Base-by-base conservation (phyloP, 257 asterid species). In the Salvia splendens region DNA sequence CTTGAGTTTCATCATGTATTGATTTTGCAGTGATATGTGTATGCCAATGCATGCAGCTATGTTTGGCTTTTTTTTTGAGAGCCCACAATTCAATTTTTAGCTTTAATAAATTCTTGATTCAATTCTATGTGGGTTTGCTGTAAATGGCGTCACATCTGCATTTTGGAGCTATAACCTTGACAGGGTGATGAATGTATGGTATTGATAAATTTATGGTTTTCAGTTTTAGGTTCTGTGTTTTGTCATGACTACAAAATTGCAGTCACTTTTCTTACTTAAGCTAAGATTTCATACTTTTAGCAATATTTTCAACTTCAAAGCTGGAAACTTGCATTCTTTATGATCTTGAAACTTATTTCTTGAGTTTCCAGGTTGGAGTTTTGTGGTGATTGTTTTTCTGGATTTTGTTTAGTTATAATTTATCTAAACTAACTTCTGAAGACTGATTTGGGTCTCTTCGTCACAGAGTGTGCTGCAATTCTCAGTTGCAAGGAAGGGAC, bases 381-480 rank as follows among this genome's bases (percentile, higher is more conserved):
- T 68, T 42, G 30, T 20, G 2, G 24, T 20, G 24, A 20, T 50
- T 50, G 73, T 24, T 20, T n/a, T 47, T 61, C 41, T 65, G 50
- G 5, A 20, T 57, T 28, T 70, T 14, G 42, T 14, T 17, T 64
- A 55, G 47, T 33, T 40, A 14, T 56, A 70, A 4, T 10, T 5
- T 24, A 54, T 9, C 48, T 56, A 70, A 64, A 47, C 52, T 57
- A 24, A 64, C 42, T 61, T 2, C 67, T 58, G 24, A 20, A 20
- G 24, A 20, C 24, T 20, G 24, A 20, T 20, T 20, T 20, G 24
- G 24, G 24, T 20, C 24, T 20, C 69, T 79, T 14, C 65, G 69
- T 64, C 51, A 61, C 91, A 92, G 96, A 72, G 60, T 67, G 71
- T 76, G 75, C 59, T 69, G 75, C 73, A 50, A 73, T 79, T 70